Evolutionary conservation across 768 basidiomycete species (phyloP), one percentile per base, ranked within the genome.

Genomic region (Russula vinacea): DNA sequence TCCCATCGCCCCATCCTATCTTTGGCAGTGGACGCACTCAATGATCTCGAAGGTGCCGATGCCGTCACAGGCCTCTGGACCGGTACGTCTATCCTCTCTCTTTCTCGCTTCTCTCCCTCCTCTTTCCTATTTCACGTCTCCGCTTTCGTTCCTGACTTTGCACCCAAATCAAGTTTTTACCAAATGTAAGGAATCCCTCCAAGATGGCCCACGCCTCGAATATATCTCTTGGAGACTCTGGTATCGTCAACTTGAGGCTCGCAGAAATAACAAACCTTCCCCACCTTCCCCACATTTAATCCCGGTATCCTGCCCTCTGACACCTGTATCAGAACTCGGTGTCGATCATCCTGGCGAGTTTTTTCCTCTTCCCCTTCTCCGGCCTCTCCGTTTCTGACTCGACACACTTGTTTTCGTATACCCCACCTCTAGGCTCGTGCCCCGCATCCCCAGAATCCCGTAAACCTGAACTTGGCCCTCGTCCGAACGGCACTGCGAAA

Each of bases 181-280:
- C 57, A 90, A 91, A 73, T 92, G 88, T 78, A 91, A 90, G 74
- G 81, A 84, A 68, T 85, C 85, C 1, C 77, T 94, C 3, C 82
- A 88, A 69, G 87, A 94, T 69, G 93, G 93, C n/a, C 80, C 78
- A 7, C 77, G 92, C 33, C 81, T 94, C 33, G 92, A 94, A 76
- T 93, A 95, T 71, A 87, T 94, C 59, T 86, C 89, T 3, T 95
- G 92, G 92, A 79, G 92, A 58, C 77, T 94, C 9, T 90, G 90
- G 88, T 83, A 88, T 72, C 82, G 85, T 67, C 84, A 89, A 66
- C 77, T 88, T 70, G 73, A 79, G 57, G 72, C 76, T 35, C 66
- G 75, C 33, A 76, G 76, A 39, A 14, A 70, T n/a, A 71, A 64
- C 53, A 37, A 47, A 22, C 32, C 60, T 32, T 73, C 74, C 26